These are phyloP conservation scores for Aegilops umbellulata DNA, from an alignment of 176 grass and related monocot species.

Conservation along the genomic window DNA sequence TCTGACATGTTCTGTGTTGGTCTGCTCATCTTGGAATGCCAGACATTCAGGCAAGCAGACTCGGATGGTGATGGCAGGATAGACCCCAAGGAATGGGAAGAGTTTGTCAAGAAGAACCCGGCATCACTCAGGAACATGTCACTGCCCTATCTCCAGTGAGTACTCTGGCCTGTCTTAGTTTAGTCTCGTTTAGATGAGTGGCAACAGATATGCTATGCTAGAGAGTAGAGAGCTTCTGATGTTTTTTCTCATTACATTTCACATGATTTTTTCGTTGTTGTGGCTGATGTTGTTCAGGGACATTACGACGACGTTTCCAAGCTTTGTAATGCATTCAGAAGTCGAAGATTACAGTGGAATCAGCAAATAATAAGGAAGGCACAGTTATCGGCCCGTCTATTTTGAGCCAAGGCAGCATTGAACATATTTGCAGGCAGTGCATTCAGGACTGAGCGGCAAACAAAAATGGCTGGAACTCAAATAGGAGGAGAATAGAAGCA, in stretches of 20 bases:
- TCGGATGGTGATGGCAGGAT: no score
- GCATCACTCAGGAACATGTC: no score
- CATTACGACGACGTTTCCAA: slow-evolving; percentile 60
- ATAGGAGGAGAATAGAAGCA: background rate
- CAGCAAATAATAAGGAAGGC: background rate
- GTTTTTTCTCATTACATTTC: background rate
- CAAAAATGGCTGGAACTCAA: background rate
- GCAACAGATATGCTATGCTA: no score
- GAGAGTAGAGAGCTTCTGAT: no score
- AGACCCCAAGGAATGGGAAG: no score
- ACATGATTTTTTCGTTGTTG: background rate
- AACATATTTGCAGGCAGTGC: background rate
- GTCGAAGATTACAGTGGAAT: background rate
- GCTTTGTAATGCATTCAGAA: slow-evolving; percentile 62
- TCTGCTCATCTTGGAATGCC: no score
- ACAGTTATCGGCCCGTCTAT: background rate
- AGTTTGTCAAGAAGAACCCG: no score
- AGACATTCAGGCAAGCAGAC: no score
- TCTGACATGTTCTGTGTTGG: no score
- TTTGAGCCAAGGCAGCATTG: background rate
- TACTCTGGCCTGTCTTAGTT: no score
- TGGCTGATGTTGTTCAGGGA: slow-evolving; percentile 36
- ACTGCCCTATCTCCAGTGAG: no score
- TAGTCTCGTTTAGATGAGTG: no score
- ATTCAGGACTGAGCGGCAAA: background rate